Base-by-base conservation (phyloP, 1,284 basidiomycete genomes). In the Moesziomyces parantarcticus region DNA sequence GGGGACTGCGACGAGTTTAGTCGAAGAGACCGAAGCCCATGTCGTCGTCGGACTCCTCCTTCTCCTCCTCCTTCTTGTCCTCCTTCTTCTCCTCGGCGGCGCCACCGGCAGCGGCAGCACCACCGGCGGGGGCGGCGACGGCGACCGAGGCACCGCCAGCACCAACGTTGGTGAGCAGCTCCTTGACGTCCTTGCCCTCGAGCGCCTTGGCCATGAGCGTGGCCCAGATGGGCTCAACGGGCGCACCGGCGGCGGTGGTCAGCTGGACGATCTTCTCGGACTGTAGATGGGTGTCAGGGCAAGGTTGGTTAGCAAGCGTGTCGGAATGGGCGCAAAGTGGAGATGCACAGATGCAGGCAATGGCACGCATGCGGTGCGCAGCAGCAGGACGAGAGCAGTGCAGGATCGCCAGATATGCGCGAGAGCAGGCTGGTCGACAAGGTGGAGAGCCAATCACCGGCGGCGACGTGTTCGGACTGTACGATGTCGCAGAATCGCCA, bases 151-250 rank as follows among this genome's bases (percentile, higher is more conserved):
- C 88, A 49, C 76, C 93, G 82, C 92, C 92, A 77, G 92, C 91
- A 80, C 93, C 92, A 75, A 96, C 91, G 87, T 93, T 95, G 76
- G 92, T 92, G 67, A 97, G 89, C 75, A 99, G 88, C 56, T 96
- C 94, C 87, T 94, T 97, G 84, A 98, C 89, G 86, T 98, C 90
- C 89, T 97, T 97, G 82, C 95, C 95, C 87, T 97, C 95, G 57
- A 99, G 90, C 40, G 96, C 95, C 87, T 98, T 99, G 79, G 96
- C 92, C 83, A 99, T 91, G 80, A 99, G 91, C 49, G 90, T 87
- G 68, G 95, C 94, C 96, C 96, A 99, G 88, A 99, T 99, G 73
- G 94, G 89, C 87, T 99, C 97, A 70, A 97, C 85, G 53, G 97
- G 94, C 69, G 93, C 88, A 72, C 87, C 87, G 62, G 96, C 96